Conservation (phyloP, 768 basidiomycete genomes). For the Hypholoma fasciculare region DNA sequence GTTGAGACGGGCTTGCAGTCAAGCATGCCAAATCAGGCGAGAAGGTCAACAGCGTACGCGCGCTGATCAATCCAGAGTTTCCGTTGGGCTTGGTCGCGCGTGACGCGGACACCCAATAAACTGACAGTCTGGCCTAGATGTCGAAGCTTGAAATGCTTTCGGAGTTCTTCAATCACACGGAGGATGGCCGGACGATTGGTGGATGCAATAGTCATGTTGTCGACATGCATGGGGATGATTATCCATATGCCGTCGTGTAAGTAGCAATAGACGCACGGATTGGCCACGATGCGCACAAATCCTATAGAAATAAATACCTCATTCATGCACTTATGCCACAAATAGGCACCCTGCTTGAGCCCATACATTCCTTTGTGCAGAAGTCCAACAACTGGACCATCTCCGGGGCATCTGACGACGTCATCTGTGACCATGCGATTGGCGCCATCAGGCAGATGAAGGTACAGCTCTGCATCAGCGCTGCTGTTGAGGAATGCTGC, state of each 20-base stretch:
- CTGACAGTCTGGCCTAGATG: constrained; percentile 14
- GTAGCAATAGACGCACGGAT: constrained; percentile 24
- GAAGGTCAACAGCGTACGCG: constrained; percentile 21
- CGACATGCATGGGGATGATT: constrained; percentile 30
- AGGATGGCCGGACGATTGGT: background rate
- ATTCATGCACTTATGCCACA: constrained; percentile 36
- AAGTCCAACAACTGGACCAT: background rate
- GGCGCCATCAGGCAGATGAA: constrained; percentile 23
- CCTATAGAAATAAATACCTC: constrained; percentile 20
- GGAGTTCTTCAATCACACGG: constrained; percentile 8
- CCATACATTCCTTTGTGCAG: constrained; percentile 31
- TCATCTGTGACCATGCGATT: background rate
- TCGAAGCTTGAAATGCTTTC: constrained; percentile 12
- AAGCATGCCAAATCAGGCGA: constrained; percentile 18
- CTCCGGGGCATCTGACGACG: background rate
- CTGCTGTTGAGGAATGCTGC: constrained; percentile 26
- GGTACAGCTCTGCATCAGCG: constrained; percentile 25
- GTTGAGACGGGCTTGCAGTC: constrained; percentile 20
- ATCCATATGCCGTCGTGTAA: constrained; percentile 11
- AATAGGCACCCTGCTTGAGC: constrained; percentile 37
- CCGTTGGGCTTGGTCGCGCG: constrained; percentile 9
- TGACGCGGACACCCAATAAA: constrained; percentile 24
- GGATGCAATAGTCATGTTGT: constrained; percentile 23
- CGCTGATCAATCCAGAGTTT: constrained; percentile 23
- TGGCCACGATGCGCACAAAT: constrained; percentile 21